Percentiles rank a stretch among this genome's conserved stretches.
Evolutionary conservation across 2,329 filamentous ascomycete species (phyloP).

Genomic region (Penicillium aurantiogriseum): DNA sequence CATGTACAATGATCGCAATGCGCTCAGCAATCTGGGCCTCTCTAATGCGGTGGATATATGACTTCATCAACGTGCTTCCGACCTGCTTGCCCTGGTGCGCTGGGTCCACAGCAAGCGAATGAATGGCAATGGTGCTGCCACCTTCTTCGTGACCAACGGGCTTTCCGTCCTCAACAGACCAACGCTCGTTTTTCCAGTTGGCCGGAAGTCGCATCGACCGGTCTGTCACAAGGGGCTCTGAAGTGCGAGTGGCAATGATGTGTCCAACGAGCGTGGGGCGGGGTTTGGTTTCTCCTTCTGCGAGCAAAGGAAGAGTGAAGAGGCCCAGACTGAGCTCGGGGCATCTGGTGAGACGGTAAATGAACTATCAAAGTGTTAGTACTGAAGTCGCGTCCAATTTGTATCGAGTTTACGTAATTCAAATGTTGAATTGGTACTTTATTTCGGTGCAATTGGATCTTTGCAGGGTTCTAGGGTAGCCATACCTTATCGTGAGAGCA

Average conservation of each 20-base stretch:
- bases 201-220: slow-evolving; percentile 71
- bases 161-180: slow-evolving; percentile 41
- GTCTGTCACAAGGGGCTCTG: slow-evolving; percentile 65
- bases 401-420: not conserved
- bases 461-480: not conserved
- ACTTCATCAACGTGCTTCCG: slow-evolving; percentile 69
- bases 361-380: slow-evolving; percentile 54
- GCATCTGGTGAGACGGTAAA: slow-evolving; percentile 72
- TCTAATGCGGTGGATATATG: slow-evolving; percentile 75
- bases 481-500: slow-evolving; percentile 60
- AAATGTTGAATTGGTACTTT: not conserved
- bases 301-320: slow-evolving; percentile 62
- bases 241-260: slow-evolving; percentile 71
- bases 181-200: slow-evolving; percentile 59
- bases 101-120: slow-evolving; percentile 77
- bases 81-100: slow-evolving; percentile 71
- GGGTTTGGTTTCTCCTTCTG: slow-evolving; percentile 58
- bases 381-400: not conserved
- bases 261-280: slow-evolving; percentile 69
- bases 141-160: slow-evolving; percentile 67
- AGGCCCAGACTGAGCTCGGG: slow-evolving; percentile 76
- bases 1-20: slow-evolving; percentile 73
- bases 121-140: slow-evolving; percentile 74
- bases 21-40: slow-evolving; percentile 67
- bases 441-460: not conserved